These are phyloP conservation scores for Chloris gayana DNA, from an alignment of 176 grass and related monocot genomes.

Conservation along the genomic window DNA sequence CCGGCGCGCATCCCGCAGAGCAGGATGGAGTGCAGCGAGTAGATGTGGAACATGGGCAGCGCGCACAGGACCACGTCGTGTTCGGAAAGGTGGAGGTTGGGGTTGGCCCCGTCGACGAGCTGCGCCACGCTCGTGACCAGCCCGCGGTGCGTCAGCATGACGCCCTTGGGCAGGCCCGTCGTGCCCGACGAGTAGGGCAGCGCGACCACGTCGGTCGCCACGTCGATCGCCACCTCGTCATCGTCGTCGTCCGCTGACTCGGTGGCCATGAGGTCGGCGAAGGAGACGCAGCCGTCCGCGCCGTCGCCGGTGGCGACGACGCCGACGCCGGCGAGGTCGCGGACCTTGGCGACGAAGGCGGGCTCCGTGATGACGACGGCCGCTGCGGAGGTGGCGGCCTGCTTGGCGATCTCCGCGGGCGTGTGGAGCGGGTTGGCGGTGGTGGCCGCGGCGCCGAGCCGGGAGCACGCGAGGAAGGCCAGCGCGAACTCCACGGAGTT, in stretches of 20 bases:
- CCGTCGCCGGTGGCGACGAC: constrained; percentile 60
- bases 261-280: constrained; percentile 47
- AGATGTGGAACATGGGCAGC: constrained; percentile 94
- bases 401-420: constrained; percentile 78
- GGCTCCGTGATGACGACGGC: constrained; percentile 69
- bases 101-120: constrained; percentile 58
- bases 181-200: constrained; percentile 96
- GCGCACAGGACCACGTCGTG: constrained; percentile 70
- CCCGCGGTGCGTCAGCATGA: constrained; percentile 78
- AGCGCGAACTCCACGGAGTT: constrained; percentile 75
- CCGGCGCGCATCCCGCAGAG: constrained; percentile 67
- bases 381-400: constrained; percentile 53
- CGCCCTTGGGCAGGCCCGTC: constrained; percentile 85
- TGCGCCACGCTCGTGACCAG: constrained; percentile 68
- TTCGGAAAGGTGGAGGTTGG: constrained; percentile 41
- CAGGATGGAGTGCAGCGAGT: constrained; percentile 73
- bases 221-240: constrained; percentile 36
- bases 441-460: constrained; percentile 68
- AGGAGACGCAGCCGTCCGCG: constrained; percentile 46
- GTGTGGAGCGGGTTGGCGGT: constrained; percentile 91
- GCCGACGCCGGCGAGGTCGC: constrained; percentile 43
- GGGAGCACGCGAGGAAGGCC: constrained; percentile 65
- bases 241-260: not conserved
- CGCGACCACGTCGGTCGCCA: constrained; percentile 56
- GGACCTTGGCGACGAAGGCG: constrained; percentile 65